Evolutionary conservation across 2,329 filamentous ascomycete genomes (phyloP).

Genomic region (Phaeomoniella chlamydospora): DNA sequence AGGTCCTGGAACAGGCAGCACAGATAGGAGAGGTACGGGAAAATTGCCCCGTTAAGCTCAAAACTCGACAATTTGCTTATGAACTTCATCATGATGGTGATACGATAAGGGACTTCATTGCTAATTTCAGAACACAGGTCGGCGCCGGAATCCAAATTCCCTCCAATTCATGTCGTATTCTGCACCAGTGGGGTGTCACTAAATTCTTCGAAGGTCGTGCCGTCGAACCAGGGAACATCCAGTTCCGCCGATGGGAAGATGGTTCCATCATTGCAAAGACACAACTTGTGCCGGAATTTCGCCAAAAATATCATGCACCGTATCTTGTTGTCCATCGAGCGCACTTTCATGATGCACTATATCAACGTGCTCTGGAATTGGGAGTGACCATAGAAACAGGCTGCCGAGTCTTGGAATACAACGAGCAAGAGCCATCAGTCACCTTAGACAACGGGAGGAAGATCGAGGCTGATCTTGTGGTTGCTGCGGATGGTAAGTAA

Average conservation of each 20-base stretch:
- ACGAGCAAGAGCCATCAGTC: slow-evolving; percentile 13
- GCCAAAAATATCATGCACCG: slow-evolving; percentile 13
- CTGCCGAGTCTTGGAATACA: slow-evolving; percentile 12
- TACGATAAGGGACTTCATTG: too few relatives aligned
- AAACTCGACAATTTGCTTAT: neutral
- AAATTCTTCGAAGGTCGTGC: slow-evolving; percentile 15
- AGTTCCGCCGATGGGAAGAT: slow-evolving; percentile 15
- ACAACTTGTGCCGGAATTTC: slow-evolving; percentile 9
- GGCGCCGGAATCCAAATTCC: slow-evolving; percentile 20
- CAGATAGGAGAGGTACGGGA: slow-evolving; percentile 22
- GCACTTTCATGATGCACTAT: slow-evolving; percentile 12
- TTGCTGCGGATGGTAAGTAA: slow-evolving; percentile 17
- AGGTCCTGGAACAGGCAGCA: slow-evolving; percentile 25
- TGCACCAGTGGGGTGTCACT: slow-evolving; percentile 8
- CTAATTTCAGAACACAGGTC: slow-evolving; percentile 11
- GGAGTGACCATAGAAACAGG: slow-evolving; percentile 9
- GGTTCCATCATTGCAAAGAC: slow-evolving; percentile 10
- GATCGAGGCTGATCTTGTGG: slow-evolving; percentile 13
- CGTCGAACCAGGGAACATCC: slow-evolving; percentile 12
- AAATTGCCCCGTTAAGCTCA: slow-evolving; percentile 9
- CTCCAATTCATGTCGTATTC: slow-evolving; percentile 11
- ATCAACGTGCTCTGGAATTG: slow-evolving; percentile 6
- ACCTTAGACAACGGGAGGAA: slow-evolving; percentile 8
- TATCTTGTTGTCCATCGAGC: slow-evolving; percentile 18
- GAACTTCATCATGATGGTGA: too few relatives aligned